Base-by-base conservation (phyloP, 352 stramenopile genomes). In the Globisporangium uncinulatum region DNA sequence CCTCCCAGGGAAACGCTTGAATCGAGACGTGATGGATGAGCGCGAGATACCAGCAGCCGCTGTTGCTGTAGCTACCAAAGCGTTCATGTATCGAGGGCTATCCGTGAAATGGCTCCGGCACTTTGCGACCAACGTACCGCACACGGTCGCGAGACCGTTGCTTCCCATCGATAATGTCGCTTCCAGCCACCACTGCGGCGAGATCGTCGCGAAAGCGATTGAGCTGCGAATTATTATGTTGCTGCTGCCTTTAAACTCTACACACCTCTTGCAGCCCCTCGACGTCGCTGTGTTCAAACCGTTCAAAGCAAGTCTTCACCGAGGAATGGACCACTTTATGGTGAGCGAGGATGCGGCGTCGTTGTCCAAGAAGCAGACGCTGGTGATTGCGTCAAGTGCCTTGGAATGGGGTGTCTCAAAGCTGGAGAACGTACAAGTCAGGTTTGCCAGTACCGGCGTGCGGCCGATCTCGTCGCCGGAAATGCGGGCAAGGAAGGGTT, bases 231-330 rank as follows among this genome's bases (percentile, higher is more conserved):
- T 61, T 20, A 44, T 55, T 14, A 36, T 63, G 9, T 13, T 63
- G 4, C 0, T 31, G 7, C 57, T 63, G 1, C 57, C 57, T 10
- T 1, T 44, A 3, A 63, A 57, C 17, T 48, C 57, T 0, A 63
- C 50, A 6, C 57, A 63, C 29, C 49, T 63, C 4, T 24, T 63
- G 17, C 49, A 63, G n/a, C 57, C 57, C 4, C 49, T 63, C 13
- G 57, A 63, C 41, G 49, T 63, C 4, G 47, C 57, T 9, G 57
- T 63, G 14, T 60, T 54, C n/a, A 53, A 51, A 11, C 29, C 54
- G 11, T 47, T 59, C 14, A 59, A 59, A 24, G 19, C 51, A 13
- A 31, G 3, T 21, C 17, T 50, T 2, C 20, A 7, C 32, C 44
- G 44, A 20, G 14, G 1, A 21, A n/a, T 50, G 44, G 19, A 50